Evolutionary conservation across 2,329 filamentous ascomycete species (phyloP).

Genomic region (Fusarium luffae): DNA sequence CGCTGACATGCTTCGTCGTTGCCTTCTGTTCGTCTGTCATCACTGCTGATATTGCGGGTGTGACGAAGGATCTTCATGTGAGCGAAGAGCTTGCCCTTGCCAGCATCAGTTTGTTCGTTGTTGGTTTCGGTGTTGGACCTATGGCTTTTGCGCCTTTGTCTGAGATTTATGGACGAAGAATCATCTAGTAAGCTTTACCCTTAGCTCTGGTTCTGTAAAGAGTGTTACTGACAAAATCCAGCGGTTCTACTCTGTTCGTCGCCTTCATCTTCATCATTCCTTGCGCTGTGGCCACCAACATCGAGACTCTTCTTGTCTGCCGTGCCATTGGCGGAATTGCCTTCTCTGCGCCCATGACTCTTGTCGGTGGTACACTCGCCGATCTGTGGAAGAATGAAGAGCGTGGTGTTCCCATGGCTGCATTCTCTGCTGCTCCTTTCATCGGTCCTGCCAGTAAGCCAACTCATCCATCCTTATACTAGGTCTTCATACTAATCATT

Average conservation of each 20-base stretch:
- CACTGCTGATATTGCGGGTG: conserved; percentile 77
- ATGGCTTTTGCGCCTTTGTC: conserved; percentile 83
- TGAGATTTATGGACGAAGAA: conserved; percentile 77
- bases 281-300: conserved; percentile 80
- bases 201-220: background rate
- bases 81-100: conserved; percentile 79
- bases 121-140: conserved; percentile 84
- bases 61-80: conserved; percentile 71
- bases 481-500: no score
- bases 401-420: conserved; percentile 86
- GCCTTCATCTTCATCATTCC: conserved; percentile 85
- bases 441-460: conserved; percentile 76
- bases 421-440: conserved; percentile 85
- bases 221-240: conserved; percentile 18
- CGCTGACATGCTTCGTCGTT: conserved; percentile 78
- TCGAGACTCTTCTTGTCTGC: conserved; percentile 79
- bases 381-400: conserved; percentile 89
- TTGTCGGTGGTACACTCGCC: conserved; percentile 83
- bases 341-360: conserved; percentile 87
- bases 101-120: conserved; percentile 79
- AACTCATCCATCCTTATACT: background rate
- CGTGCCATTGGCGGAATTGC: conserved; percentile 84
- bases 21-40: conserved; percentile 79
- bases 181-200: conserved; percentile 68
- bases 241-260: conserved; percentile 70